A percentile compares a stretch with the other conserved stretches of the same genome.
These are phyloP conservation scores for Saccharomyces jurei DNA, from an alignment of 805 yeast genomes.

Conservation along the genomic window DNA sequence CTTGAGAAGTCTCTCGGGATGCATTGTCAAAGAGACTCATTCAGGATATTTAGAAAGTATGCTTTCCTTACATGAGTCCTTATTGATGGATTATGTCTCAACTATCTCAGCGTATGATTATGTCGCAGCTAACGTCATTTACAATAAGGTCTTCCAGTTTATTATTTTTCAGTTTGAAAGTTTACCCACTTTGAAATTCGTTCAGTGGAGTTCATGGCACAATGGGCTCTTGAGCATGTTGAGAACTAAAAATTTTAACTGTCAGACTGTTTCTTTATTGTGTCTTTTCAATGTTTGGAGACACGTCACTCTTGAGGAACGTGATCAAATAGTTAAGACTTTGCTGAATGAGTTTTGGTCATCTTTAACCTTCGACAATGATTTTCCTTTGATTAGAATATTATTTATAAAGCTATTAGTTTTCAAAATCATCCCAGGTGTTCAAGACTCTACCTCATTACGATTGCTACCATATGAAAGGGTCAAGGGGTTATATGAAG, in stretches of 20 bases:
- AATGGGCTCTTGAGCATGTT: conserved; percentile 20
- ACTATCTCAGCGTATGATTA: conserved; percentile 24
- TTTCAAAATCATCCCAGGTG: conserved; percentile 8
- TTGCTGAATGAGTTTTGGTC: conserved; percentile 14
- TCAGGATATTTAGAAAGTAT: conserved; percentile 1
- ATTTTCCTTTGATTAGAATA: conserved; percentile 9
- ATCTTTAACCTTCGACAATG: conserved; percentile 11
- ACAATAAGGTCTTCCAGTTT: conserved; percentile 21
- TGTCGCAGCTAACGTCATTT: conserved; percentile 20
- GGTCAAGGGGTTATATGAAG: conserved; percentile 6
- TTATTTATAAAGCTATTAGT: conserved; percentile 14
- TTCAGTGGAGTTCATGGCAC: conserved; percentile 25
- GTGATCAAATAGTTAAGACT: conserved; percentile 3
- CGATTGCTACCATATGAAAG: conserved; percentile 3
- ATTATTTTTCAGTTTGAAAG: conserved; percentile 16
- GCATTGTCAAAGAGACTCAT: conserved; percentile 4
- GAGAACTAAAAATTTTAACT: conserved; percentile 19
- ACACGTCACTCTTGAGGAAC: conserved; percentile 10
- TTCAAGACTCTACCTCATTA: background rate
- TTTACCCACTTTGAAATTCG: conserved; percentile 4
- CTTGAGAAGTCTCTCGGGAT: conserved; percentile 14
- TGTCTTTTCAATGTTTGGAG: conserved; percentile 27
- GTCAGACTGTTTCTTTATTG: conserved; percentile 19
- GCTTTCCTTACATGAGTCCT: conserved; percentile 18
- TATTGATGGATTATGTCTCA: conserved; percentile 14